phyloP scores from a whole-genome alignment of 257 asterid genomes.

The Fraxinus pennsylvanica region DNA sequence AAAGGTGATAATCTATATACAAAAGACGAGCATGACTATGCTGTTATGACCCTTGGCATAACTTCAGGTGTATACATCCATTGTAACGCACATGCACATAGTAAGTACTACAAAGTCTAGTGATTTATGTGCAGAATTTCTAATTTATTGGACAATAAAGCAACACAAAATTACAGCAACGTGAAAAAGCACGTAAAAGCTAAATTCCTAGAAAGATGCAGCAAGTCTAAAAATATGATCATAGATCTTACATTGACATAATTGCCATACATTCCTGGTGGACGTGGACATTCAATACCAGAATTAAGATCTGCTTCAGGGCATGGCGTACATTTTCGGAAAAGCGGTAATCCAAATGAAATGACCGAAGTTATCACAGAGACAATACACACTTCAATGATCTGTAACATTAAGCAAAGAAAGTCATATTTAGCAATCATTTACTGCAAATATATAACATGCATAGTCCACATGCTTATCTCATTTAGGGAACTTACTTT shows the following conservation, averaged over 20 bases:
- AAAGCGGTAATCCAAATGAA: slow-evolving; percentile 93
- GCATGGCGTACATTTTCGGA: slow-evolving; percentile 87
- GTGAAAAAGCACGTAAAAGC: slow-evolving; percentile 5
- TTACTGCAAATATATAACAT: slow-evolving; percentile 18
- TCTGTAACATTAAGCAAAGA: slow-evolving; percentile 44
- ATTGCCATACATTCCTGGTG: slow-evolving; percentile 98
- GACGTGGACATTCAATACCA: slow-evolving; percentile 96
- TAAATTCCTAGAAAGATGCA: slow-evolving; percentile 9
- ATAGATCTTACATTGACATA: slow-evolving; percentile 80
- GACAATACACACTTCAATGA: slow-evolving; percentile 86
- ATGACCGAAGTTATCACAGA: slow-evolving; percentile 81
- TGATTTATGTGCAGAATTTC: neutral
- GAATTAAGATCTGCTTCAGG: slow-evolving; percentile 77
- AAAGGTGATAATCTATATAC: neutral
- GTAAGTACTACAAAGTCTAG: neutral
- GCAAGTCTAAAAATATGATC: slow-evolving; percentile 13
- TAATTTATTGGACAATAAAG: neutral
- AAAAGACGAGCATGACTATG: neutral
- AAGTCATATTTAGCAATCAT: slow-evolving; percentile 23
- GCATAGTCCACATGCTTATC: neutral
- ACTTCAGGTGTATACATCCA: neutral
- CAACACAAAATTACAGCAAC: neutral
- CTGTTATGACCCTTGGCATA: neutral
- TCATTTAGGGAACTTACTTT: slow-evolving; percentile 59
- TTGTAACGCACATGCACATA: neutral